phyloP scores from a whole-genome alignment of 306 rosid genomes.

The Morella rubra region DNA sequence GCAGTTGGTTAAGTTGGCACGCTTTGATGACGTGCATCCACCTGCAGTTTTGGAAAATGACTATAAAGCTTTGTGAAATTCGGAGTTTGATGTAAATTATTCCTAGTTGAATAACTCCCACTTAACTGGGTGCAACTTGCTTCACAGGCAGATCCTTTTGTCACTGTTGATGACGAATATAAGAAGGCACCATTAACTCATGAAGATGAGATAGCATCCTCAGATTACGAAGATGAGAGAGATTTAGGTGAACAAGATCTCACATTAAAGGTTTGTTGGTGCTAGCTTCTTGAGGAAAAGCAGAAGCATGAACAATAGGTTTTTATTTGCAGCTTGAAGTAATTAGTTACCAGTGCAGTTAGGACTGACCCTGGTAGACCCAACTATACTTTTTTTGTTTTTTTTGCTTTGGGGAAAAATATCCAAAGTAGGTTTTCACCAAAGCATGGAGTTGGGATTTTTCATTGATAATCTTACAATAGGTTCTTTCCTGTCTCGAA shows the following conservation, averaged over 20 bases:
- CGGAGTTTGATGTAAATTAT: conserved; percentile 2
- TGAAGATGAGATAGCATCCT: conserved; percentile 33
- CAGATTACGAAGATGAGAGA: conserved; percentile 42
- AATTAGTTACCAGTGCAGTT: neutral
- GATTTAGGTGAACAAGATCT: conserved; percentile 39
- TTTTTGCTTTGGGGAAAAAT: neutral
- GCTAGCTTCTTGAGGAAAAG: conserved; percentile 27
- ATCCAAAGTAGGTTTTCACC: neutral
- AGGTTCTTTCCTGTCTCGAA: neutral
- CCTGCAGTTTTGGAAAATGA: conserved; percentile 4
- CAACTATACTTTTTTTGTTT: neutral
- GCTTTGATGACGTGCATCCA: conserved; percentile 26
- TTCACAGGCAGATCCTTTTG: conserved; percentile 57
- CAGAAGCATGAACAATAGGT: neutral
- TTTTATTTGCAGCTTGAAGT: neutral
- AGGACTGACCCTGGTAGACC: neutral
- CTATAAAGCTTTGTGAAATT: conserved; percentile 2
- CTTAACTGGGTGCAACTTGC: conserved; percentile 26
- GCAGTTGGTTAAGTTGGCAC: conserved; percentile 3
- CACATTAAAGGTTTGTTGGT: conserved; percentile 49
- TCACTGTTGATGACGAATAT: conserved; percentile 45
- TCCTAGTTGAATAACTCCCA: conserved; percentile 5
- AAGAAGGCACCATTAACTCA: conserved; percentile 37
- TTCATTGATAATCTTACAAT: neutral
- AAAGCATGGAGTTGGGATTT: neutral